These are phyloP conservation scores for Neonectria sp. DNA, from an alignment of 2,329 filamentous ascomycete species.

Conservation along the genomic window DNA sequence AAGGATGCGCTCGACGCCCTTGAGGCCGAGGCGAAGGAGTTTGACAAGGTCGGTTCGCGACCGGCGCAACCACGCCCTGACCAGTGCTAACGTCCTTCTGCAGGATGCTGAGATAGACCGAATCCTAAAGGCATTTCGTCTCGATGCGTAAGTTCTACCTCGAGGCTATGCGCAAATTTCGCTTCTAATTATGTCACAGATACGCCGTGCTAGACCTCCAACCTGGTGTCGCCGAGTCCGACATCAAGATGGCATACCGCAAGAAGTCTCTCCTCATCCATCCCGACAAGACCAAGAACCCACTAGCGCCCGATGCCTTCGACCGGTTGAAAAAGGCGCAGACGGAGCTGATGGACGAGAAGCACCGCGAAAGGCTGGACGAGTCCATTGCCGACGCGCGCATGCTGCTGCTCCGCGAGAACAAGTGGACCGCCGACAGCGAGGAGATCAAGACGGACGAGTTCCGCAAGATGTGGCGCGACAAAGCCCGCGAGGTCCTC, in stretches of 20 bases:
- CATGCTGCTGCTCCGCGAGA: slow-evolving; percentile 93
- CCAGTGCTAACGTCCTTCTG: slow-evolving; percentile 35
- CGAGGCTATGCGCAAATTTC: not conserved
- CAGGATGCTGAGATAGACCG: slow-evolving; percentile 96
- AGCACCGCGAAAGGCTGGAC: slow-evolving; percentile 87
- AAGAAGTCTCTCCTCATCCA: slow-evolving; percentile 99
- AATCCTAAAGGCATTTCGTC: slow-evolving; percentile 90
- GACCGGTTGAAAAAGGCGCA: slow-evolving; percentile 97
- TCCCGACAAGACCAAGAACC: slow-evolving; percentile 96
- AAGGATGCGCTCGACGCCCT: slow-evolving; percentile 85
- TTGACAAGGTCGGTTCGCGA: slow-evolving; percentile 78
- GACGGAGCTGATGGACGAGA: slow-evolving; percentile 92
- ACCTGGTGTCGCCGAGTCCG: slow-evolving; percentile 93
- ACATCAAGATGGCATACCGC: slow-evolving; percentile 95
- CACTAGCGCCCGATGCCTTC: slow-evolving; percentile 92
- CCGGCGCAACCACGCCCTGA: slow-evolving; percentile 36
- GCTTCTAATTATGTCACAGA: slow-evolving; percentile 57
- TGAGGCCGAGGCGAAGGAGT: slow-evolving; percentile 89
- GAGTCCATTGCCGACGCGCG: slow-evolving; percentile 97
- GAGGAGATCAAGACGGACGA: slow-evolving; percentile 87
- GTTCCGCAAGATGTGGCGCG: slow-evolving; percentile 88
- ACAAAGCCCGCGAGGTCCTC: slow-evolving; percentile 91
- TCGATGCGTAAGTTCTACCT: slow-evolving; percentile 66
- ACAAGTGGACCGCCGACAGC: slow-evolving; percentile 92
- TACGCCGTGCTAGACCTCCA: slow-evolving; percentile 97